These are phyloP conservation scores for Dendrobium officinale DNA, from an alignment of 106 monocot species.

Conservation along the genomic window DNA sequence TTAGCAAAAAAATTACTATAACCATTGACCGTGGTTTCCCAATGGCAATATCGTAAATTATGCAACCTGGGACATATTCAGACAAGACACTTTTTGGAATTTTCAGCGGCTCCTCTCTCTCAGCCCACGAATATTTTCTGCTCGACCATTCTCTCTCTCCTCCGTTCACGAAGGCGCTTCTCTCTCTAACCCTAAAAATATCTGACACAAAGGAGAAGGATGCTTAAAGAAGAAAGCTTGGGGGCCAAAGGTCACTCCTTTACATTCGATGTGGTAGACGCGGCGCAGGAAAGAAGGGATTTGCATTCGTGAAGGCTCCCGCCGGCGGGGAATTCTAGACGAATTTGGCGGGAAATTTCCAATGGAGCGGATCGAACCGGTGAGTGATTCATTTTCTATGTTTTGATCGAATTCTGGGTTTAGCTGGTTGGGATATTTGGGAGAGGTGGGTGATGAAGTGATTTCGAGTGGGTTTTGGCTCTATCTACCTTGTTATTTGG, in stretches of 20 bases:
- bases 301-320: neutral
- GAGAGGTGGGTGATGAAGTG: neutral
- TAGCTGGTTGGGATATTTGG: neutral
- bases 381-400: neutral
- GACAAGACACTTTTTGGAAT: neutral
- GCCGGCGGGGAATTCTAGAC: neutral
- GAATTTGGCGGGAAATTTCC: slow-evolving; percentile 2
- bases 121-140: no score
- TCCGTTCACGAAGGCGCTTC: neutral
- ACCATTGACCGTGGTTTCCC: neutral
- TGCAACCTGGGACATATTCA: neutral
- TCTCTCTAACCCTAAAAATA: neutral
- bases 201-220: neutral
- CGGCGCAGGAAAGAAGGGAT: neutral
- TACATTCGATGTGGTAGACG: neutral
- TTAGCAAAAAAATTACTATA: neutral
- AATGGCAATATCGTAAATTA: neutral
- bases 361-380: slow-evolving; percentile 14
- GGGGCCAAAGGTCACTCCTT: neutral
- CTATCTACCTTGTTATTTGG: neutral
- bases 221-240: neutral
- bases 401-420: neutral
- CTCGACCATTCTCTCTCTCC: no score
- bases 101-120: neutral
- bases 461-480: neutral